Conservation (phyloP, 2,329 filamentous ascomycete species). For the Coniochaeta ligniaria region DNA sequence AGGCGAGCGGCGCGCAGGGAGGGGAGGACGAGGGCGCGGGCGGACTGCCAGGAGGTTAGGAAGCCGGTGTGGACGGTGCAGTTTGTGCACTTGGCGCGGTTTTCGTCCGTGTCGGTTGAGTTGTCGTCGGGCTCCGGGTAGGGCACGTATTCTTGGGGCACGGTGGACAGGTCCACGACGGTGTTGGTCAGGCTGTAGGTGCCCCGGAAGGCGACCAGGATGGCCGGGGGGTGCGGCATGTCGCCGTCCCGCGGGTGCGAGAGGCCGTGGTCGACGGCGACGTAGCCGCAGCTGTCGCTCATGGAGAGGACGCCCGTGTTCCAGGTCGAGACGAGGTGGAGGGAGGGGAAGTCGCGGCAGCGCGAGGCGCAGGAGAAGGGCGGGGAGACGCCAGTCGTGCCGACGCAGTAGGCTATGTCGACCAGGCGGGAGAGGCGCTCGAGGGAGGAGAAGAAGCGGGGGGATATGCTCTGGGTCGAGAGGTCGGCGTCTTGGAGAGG, state of each 20-base stretch:
- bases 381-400: conserved; percentile 69
- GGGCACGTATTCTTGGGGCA: conserved; percentile 84
- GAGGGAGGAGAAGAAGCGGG: conserved; percentile 66
- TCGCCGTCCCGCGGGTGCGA: conserved; percentile 12
- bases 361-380: conserved; percentile 83
- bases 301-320: conserved; percentile 74
- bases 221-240: conserved; percentile 27
- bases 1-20: conserved; percentile 52
- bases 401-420: conserved; percentile 92
- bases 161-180: conserved; percentile 79
- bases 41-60: conserved; percentile 73
- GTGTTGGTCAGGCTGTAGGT: conserved; percentile 93
- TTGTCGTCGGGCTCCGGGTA: conserved; percentile 53
- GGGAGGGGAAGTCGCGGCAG: conserved; percentile 73
- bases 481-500: background rate
- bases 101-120: conserved; percentile 6
- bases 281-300: conserved; percentile 88
- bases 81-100: conserved; percentile 58
- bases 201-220: conserved; percentile 85
- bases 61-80: conserved; percentile 94
- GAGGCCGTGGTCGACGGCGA: conserved; percentile 71
- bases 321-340: conserved; percentile 79
- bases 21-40: conserved; percentile 62
- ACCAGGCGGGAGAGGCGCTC: conserved; percentile 87
- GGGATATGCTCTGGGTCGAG: conserved; percentile 35